Percentiles rank a stretch among this genome's conserved stretches.
Conservation (phyloP, 176 grass and related monocot species). For the Cenchrus purpureus region DNA sequence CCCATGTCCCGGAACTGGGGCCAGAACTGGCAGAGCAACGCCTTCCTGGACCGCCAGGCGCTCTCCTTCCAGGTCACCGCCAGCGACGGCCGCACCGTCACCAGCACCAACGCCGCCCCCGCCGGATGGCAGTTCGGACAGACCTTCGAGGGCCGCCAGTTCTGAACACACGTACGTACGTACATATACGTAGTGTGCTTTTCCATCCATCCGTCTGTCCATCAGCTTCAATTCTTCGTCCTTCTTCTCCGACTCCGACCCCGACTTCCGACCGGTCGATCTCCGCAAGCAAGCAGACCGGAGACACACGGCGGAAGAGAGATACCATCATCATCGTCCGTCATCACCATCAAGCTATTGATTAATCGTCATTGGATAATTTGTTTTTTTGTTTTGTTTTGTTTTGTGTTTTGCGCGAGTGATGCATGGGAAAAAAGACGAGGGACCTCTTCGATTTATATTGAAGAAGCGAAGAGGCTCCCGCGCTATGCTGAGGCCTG, state of each 20-base stretch:
- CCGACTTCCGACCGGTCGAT: background rate
- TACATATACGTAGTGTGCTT: too few relatives aligned
- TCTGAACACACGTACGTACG: conserved; percentile 7
- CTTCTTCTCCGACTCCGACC: too few relatives aligned
- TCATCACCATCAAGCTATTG: background rate
- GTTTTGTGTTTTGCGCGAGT: background rate
- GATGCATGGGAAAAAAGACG: conserved; percentile 1
- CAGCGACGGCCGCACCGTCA: conserved; percentile 62
- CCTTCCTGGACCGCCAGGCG: conserved; percentile 49
- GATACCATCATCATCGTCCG: too few relatives aligned
- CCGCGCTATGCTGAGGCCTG: conserved; percentile 60
- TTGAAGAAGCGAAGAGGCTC: conserved; percentile 38
- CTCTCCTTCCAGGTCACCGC: conserved; percentile 63
- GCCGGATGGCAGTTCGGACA: conserved; percentile 60
- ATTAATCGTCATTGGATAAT: background rate
- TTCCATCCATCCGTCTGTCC: too few relatives aligned
- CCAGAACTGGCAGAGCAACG: conserved; percentile 75
- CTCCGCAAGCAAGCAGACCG: background rate
- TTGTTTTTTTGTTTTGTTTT: background rate
- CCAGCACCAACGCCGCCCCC: conserved; percentile 48
- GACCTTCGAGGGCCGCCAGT: conserved; percentile 55
- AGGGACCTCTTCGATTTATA: conserved; percentile 53
- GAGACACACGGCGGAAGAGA: background rate
- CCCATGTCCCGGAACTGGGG: conserved; percentile 72
- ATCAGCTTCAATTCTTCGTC: too few relatives aligned